Evolutionary conservation across 2,329 filamentous ascomycete species (phyloP).

Genomic region (Aschersonia sp.): DNA sequence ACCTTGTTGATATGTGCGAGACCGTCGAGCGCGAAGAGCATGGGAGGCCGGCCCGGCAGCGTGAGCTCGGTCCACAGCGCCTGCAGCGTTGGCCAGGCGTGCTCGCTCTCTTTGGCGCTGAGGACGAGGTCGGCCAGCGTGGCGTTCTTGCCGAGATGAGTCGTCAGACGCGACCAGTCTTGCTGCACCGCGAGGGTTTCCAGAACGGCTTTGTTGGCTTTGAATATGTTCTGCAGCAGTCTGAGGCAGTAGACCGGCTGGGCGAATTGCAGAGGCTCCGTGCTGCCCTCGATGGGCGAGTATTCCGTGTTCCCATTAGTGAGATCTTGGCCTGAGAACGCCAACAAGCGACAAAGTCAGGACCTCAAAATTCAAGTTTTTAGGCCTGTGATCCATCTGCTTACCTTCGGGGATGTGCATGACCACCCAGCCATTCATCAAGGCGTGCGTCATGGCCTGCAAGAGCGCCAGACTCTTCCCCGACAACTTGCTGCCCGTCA

Average conservation of each 20-base stretch:
- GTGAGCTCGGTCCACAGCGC: slow-evolving; percentile 70
- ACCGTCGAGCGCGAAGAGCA: slow-evolving; percentile 68
- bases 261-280: slow-evolving; percentile 47
- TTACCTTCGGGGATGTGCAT: slow-evolving; percentile 80
- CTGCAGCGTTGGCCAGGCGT: slow-evolving; percentile 67
- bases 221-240: slow-evolving; percentile 57
- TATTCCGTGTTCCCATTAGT: slow-evolving; percentile 74
- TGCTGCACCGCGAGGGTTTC: slow-evolving; percentile 28
- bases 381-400: slow-evolving; percentile 7
- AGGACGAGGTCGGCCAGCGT: slow-evolving; percentile 56
- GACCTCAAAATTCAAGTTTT: too few relatives aligned
- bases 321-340: slow-evolving; percentile 52
- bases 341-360: neutral
- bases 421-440: slow-evolving; percentile 77
- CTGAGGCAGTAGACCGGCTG: slow-evolving; percentile 67
- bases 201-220: slow-evolving; percentile 58
- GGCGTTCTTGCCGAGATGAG: slow-evolving; percentile 33
- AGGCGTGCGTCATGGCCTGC: slow-evolving; percentile 70
- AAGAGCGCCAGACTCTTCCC: slow-evolving; percentile 83
- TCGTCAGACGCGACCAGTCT: slow-evolving; percentile 26
- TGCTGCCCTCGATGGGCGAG: slow-evolving; percentile 47
- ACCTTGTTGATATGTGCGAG: slow-evolving; percentile 68
- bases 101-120: slow-evolving; percentile 59
- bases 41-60: slow-evolving; percentile 33
- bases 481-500: slow-evolving; percentile 58